Conservation (phyloP, 139 green algal species). For the Micractinium conductrix region DNA sequence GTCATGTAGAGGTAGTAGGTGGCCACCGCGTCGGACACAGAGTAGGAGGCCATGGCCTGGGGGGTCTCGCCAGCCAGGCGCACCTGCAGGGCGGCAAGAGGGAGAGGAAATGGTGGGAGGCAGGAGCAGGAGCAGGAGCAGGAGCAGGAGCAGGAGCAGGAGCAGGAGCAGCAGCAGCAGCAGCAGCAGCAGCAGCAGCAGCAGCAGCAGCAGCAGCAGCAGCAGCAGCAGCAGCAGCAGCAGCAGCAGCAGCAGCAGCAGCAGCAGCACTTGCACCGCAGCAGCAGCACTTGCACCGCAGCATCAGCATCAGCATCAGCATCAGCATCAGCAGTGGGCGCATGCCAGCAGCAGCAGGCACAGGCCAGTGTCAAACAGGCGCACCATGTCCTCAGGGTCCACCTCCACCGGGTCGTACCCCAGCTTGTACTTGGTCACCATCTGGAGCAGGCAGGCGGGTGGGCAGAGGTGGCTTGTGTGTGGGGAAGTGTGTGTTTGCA, state of each 20-base stretch:
- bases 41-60: constrained; percentile 96
- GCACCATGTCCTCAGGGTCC: constrained; percentile 96
- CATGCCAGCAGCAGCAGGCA: no score
- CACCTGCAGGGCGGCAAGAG: not conserved
- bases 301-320: no score
- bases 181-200: no score
- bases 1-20: constrained; percentile 99
- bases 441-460: constrained; percentile 48
- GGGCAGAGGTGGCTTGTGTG: not conserved
- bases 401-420: constrained; percentile 97
- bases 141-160: not conserved
- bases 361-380: not conserved
- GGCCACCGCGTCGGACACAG: constrained; percentile 95
- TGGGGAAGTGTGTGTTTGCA: not conserved
- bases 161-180: not conserved
- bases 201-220: no score
- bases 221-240: no score
- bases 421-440: constrained; percentile 97
- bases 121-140: not conserved
- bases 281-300: not conserved
- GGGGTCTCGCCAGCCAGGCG: constrained; percentile 57
- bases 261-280: not conserved
- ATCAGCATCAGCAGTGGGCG: no score
- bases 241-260: not conserved
- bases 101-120: not conserved